Percentiles rank a stretch among this genome's conserved stretches.
Conservation (phyloP, 176 grass and related monocot genomes). For the Rhynchospora breviuscula region DNA sequence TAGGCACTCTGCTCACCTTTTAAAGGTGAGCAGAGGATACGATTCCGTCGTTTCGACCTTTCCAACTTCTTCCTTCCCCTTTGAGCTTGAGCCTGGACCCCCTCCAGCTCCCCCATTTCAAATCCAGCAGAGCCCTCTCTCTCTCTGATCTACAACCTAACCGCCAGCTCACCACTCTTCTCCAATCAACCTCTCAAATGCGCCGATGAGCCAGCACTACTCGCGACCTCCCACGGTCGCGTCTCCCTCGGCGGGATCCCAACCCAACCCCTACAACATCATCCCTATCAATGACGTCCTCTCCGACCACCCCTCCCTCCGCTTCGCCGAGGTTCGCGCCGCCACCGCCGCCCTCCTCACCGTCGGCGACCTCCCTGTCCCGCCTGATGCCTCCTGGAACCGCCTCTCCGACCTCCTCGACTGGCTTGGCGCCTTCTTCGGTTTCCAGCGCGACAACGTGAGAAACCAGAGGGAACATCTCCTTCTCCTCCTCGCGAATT, state of each 20-base stretch:
- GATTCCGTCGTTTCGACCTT: not conserved
- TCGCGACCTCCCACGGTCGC: conserved; percentile 6
- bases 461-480: conserved; percentile 95
- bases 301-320: conserved; percentile 74
- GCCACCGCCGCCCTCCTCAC: conserved; percentile 53
- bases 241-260: conserved; percentile 15
- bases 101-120: conserved; percentile 11
- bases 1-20: too few relatives aligned
- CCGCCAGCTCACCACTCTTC: not conserved
- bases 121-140: conserved; percentile 8
- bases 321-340: conserved; percentile 80
- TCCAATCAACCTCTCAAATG: conserved; percentile 28
- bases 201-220: conserved; percentile 45
- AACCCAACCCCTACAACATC: conserved; percentile 67
- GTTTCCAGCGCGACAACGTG: conserved; percentile 92
- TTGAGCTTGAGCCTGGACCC: not conserved
- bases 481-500: conserved; percentile 86
- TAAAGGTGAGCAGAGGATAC: too few relatives aligned
- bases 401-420: conserved; percentile 69
- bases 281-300: conserved; percentile 89
- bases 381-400: conserved; percentile 47
- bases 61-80: not conserved
- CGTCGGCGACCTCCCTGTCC: conserved; percentile 52
- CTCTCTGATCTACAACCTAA: not conserved
- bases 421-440: conserved; percentile 87